Evolutionary conservation across 2,329 filamentous ascomycete genomes (phyloP).

Genomic region (Dactylellina drechsleri): DNA sequence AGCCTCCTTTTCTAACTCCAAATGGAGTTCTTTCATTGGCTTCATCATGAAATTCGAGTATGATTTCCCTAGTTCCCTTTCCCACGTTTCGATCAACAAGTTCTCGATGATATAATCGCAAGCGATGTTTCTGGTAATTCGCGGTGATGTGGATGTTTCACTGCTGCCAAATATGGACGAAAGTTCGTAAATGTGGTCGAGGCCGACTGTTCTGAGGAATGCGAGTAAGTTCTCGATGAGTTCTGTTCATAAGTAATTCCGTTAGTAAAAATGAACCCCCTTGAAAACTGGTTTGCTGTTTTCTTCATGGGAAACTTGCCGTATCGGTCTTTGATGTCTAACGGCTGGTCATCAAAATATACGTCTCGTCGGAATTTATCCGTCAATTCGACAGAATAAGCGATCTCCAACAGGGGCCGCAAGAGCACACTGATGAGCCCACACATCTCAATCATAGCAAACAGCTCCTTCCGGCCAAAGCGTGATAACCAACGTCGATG

Average conservation of each 20-base stretch:
- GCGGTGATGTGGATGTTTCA: slow-evolving; percentile 38
- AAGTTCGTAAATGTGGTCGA: slow-evolving; percentile 50
- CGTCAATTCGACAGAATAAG: slow-evolving; percentile 50
- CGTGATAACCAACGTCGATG: slow-evolving; percentile 42
- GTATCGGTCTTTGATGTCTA: slow-evolving; percentile 50
- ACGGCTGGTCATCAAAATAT: slow-evolving; percentile 50
- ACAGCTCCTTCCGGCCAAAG: slow-evolving; percentile 40
- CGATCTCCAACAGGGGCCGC: slow-evolving; percentile 44
- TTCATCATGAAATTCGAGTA: slow-evolving; percentile 53
- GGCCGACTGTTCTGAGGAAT: slow-evolving; percentile 44
- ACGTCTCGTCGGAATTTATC: slow-evolving; percentile 52
- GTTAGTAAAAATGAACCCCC: background rate
- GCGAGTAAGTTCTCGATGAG: slow-evolving; percentile 50
- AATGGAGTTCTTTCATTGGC: slow-evolving; percentile 48
- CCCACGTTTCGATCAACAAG: slow-evolving; percentile 51
- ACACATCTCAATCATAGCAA: slow-evolving; percentile 53
- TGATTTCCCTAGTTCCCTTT: slow-evolving; percentile 41
- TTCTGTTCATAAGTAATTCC: slow-evolving; percentile 11
- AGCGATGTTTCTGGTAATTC: slow-evolving; percentile 48
- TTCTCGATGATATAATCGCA: slow-evolving; percentile 53
- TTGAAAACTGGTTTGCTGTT: background rate
- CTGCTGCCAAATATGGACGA: slow-evolving; percentile 52
- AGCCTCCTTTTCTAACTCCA: slow-evolving; percentile 43
- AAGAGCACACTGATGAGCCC: slow-evolving; percentile 47
- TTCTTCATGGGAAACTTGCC: slow-evolving; percentile 25